Conservation (phyloP, 2,329 filamentous ascomycete genomes). For the Metarhizium guizhouense region DNA sequence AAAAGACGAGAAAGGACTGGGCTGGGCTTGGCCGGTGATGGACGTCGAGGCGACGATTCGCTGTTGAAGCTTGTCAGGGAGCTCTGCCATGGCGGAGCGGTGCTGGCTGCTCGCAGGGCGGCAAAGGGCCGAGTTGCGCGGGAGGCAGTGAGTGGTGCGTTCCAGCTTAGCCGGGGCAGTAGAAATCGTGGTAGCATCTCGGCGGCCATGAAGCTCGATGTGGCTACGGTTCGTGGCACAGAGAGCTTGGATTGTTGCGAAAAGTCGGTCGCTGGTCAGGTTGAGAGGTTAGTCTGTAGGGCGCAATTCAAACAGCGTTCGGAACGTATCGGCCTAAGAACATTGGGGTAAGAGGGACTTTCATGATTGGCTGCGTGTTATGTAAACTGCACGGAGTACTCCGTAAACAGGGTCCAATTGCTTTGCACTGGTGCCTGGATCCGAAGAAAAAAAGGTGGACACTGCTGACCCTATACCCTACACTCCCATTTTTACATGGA, state of each 20-base stretch:
- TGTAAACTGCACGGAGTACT: too few species aligned
- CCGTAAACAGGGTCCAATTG: too few species aligned
- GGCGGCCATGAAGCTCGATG: slow-evolving; percentile 16
- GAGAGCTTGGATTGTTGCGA: not conserved
- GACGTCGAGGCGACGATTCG: slow-evolving; percentile 4
- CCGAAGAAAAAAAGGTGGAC: too few species aligned
- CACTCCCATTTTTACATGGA: too few species aligned
- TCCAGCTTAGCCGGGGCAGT: slow-evolving; percentile 48
- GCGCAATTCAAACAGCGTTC: not conserved
- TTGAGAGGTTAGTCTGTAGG: not conserved
- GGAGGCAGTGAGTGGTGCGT: slow-evolving; percentile 18
- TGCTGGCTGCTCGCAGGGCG: slow-evolving; percentile 9
- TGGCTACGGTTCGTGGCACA: slow-evolving; percentile 15
- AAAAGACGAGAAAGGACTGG: slow-evolving; percentile 41
- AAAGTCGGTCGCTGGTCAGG: too few species aligned
- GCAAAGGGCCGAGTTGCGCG: slow-evolving; percentile 13
- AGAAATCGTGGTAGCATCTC: slow-evolving; percentile 43
- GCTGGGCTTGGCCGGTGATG: slow-evolving; percentile 5
- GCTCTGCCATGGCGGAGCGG: slow-evolving; percentile 1
- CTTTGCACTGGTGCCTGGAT: too few species aligned
- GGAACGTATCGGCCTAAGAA: slow-evolving; percentile 4
- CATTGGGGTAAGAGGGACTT: slow-evolving; percentile 9
- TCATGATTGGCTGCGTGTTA: slow-evolving; percentile 2
- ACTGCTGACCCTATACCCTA: too few species aligned
- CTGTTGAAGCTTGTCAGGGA: not conserved